phyloP scores from a whole-genome alignment of 805 yeast species.

The Wickerhamomyces ciferrii region DNA sequence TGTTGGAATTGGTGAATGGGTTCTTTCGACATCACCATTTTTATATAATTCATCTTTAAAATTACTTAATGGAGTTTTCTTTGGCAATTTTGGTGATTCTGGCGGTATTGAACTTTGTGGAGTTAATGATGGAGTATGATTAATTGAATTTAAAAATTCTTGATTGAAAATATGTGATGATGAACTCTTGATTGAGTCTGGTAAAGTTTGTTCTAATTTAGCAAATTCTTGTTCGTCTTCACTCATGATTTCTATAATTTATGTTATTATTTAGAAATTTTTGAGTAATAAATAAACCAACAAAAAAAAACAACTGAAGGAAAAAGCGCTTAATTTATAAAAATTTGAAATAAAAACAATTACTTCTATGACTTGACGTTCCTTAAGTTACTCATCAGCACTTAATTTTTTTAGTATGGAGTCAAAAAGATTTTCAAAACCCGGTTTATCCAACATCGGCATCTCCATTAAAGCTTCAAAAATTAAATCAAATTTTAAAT shows the following conservation, averaged over 20 bases:
- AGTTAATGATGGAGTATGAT: not conserved
- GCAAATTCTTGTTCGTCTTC: conserved; percentile 13
- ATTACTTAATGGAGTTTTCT: conserved; percentile 1
- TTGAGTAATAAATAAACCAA: too few species aligned
- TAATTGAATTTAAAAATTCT: not conserved
- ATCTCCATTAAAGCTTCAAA: too few species aligned
- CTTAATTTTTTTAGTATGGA: too few species aligned
- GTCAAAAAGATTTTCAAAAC: too few species aligned
- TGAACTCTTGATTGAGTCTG: conserved; percentile 20
- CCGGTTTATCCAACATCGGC: too few species aligned
- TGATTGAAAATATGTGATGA: conserved; percentile 18
- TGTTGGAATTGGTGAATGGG: conserved; percentile 42
- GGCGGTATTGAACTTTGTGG: not conserved
- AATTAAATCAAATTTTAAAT: too few species aligned
- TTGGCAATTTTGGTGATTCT: not conserved
- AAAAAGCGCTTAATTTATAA: too few species aligned
- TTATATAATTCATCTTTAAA: conserved; percentile 1
- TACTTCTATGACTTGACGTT: too few species aligned
- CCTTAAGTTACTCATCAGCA: too few species aligned
- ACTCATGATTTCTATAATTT: not conserved
- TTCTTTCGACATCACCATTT: conserved; percentile 2
- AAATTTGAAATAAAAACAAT: too few species aligned
- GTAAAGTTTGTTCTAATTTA: conserved; percentile 19
- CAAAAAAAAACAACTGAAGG: too few species aligned
- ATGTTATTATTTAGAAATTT: too few species aligned